Conservation (phyloP, 257 asterid species). For the Misopates orontium region DNA sequence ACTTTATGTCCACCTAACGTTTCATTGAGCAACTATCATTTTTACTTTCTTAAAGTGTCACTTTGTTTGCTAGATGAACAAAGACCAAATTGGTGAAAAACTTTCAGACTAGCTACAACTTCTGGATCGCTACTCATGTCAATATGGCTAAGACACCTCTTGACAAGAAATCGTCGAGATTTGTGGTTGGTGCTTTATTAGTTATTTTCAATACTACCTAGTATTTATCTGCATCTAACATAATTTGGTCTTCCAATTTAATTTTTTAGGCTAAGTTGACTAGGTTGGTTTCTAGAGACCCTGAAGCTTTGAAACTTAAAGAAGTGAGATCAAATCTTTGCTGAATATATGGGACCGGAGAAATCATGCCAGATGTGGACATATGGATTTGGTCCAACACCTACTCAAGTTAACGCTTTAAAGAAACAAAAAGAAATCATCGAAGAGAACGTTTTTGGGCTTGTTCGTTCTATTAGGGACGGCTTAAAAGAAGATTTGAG, state of each 20-base stretch:
- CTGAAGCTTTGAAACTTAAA: background rate
- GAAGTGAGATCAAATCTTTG: background rate
- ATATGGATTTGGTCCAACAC: background rate
- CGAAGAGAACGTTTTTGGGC: background rate
- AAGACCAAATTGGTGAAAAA: conserved; percentile 5
- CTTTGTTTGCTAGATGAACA: background rate
- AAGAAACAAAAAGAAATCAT: background rate
- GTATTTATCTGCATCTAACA: background rate
- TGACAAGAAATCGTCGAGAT: background rate
- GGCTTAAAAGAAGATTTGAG: conserved; percentile 9
- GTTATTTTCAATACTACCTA: background rate
- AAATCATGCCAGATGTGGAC: background rate
- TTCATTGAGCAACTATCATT: background rate
- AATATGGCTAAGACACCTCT: conserved; percentile 2
- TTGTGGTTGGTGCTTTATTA: background rate
- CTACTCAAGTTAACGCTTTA: background rate
- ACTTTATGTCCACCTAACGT: background rate
- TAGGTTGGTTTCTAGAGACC: background rate
- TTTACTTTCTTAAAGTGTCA: background rate
- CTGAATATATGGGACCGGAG: background rate
- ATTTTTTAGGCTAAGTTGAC: background rate
- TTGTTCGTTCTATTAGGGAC: background rate
- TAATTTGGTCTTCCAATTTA: background rate
- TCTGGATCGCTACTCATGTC: background rate
- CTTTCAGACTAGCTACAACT: background rate